Conservation (phyloP, 2,329 filamentous ascomycete genomes). For the Alternaria consortialis region DNA sequence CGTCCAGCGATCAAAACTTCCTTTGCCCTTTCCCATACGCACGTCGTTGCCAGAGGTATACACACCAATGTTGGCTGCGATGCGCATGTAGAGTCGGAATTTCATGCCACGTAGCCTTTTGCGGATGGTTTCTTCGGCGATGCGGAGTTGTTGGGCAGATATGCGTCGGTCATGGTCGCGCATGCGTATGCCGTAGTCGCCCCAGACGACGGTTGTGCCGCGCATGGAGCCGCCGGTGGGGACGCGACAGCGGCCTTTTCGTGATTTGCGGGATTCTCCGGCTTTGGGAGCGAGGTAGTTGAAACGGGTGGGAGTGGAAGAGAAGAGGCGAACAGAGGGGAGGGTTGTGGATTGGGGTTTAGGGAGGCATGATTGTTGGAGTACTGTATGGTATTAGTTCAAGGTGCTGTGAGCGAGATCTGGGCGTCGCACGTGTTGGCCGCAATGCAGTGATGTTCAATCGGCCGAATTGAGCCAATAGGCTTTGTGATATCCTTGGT, state of each 20-base stretch:
- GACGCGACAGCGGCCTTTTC: constrained; percentile 86
- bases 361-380: constrained; percentile 35
- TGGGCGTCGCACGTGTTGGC: constrained; percentile 33
- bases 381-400: constrained; percentile 27
- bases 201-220: constrained; percentile 95
- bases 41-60: constrained; percentile 96
- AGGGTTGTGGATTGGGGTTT: constrained; percentile 40
- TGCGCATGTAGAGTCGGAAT: constrained; percentile 89
- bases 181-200: constrained; percentile 94
- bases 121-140: constrained; percentile 94
- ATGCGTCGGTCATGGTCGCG: constrained; percentile 91
- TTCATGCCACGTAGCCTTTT: constrained; percentile 86
- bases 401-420: neutral
- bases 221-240: constrained; percentile 89
- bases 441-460: constrained; percentile 38
- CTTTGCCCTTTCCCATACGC: constrained; percentile 99
- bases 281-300: constrained; percentile 86
- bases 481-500: constrained; percentile 47
- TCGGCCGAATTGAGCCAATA: constrained; percentile 46
- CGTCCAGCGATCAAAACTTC: constrained; percentile 96
- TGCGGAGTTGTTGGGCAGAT: constrained; percentile 83
- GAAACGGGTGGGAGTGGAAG: constrained; percentile 68
- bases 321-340: constrained; percentile 68
- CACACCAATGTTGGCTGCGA: constrained; percentile 92
- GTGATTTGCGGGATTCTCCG: constrained; percentile 85